These are phyloP conservation scores for Abrus pulchellus DNA, from an alignment of 306 rosid genomes.

Conservation along the genomic window DNA sequence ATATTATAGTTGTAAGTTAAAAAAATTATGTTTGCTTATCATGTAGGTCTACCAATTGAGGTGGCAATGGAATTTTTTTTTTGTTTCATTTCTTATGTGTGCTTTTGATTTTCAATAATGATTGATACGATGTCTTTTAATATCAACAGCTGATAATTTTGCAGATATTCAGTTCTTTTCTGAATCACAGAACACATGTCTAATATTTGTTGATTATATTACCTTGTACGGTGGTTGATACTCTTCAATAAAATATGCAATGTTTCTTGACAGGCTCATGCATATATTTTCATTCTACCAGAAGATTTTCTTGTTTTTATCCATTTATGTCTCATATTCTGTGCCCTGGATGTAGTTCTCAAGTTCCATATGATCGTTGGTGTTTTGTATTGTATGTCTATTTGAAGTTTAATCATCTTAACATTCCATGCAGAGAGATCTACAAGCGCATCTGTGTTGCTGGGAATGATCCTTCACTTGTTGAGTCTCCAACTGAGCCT, in stretches of 20 bases:
- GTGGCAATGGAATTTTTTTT: neutral
- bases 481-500: conserved; percentile 95
- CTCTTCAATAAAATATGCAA: neutral
- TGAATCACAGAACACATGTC: neutral
- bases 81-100: neutral
- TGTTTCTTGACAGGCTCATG: conserved; percentile 29
- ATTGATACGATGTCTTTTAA: neutral
- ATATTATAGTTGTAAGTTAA: conserved; percentile 27
- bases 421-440: conserved; percentile 68
- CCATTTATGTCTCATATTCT: conserved; percentile 32
- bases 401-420: conserved; percentile 38
- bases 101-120: conserved; percentile 16
- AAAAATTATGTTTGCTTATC: conserved; percentile 12
- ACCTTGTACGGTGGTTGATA: neutral
- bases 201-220: conserved; percentile 22
- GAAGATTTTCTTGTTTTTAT: neutral
- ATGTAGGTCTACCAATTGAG: conserved; percentile 3
- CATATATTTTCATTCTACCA: conserved; percentile 10
- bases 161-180: conserved; percentile 27
- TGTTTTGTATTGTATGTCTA: conserved; percentile 25
- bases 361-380: conserved; percentile 12
- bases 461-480: conserved; percentile 70
- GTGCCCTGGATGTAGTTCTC: conserved; percentile 17
- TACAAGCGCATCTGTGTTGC: conserved; percentile 71
- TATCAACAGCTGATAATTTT: conserved; percentile 31